Conservation (phyloP, 768 basidiomycete species). For the Dioszegia crocea region DNA sequence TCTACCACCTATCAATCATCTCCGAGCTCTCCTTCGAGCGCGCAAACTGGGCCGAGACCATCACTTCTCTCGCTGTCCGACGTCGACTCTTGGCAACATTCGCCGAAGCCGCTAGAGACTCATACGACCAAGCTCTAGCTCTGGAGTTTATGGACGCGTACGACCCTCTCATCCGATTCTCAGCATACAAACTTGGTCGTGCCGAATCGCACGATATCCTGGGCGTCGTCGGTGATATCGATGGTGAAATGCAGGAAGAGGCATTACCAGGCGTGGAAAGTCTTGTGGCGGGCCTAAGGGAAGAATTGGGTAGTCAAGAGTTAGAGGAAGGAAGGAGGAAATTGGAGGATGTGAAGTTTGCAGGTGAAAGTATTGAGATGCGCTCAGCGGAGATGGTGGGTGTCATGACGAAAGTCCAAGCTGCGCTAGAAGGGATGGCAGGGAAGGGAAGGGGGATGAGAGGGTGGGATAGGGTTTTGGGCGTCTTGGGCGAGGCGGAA, state of each 20-base stretch:
- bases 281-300: slow-evolving; percentile 54
- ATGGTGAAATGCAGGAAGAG: slow-evolving; percentile 45
- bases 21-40: slow-evolving; percentile 77
- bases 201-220: slow-evolving; percentile 62
- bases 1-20: slow-evolving; percentile 74
- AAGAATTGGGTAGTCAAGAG: slow-evolving; percentile 57
- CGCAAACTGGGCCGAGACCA: slow-evolving; percentile 64
- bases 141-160: slow-evolving; percentile 78
- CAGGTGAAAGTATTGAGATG: slow-evolving; percentile 74
- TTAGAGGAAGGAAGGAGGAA: slow-evolving; percentile 57
- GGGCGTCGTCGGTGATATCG: slow-evolving; percentile 44
- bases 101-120: slow-evolving; percentile 57
- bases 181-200: slow-evolving; percentile 80
- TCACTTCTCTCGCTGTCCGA: slow-evolving; percentile 75
- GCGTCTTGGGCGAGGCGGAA: slow-evolving; percentile 83
- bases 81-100: slow-evolving; percentile 57
- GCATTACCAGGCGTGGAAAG: slow-evolving; percentile 69
- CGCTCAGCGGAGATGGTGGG: slow-evolving; percentile 88
- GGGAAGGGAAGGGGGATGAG: slow-evolving; percentile 58
- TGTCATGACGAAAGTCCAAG: slow-evolving; percentile 75
- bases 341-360: slow-evolving; percentile 67
- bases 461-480: slow-evolving; percentile 78
- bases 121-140: slow-evolving; percentile 76
- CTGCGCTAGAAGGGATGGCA: slow-evolving; percentile 63
- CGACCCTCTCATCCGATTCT: slow-evolving; percentile 84